Base-by-base conservation (phyloP, 2,329 filamentous ascomycete genomes). In the Geoglossum cookeanum region DNA sequence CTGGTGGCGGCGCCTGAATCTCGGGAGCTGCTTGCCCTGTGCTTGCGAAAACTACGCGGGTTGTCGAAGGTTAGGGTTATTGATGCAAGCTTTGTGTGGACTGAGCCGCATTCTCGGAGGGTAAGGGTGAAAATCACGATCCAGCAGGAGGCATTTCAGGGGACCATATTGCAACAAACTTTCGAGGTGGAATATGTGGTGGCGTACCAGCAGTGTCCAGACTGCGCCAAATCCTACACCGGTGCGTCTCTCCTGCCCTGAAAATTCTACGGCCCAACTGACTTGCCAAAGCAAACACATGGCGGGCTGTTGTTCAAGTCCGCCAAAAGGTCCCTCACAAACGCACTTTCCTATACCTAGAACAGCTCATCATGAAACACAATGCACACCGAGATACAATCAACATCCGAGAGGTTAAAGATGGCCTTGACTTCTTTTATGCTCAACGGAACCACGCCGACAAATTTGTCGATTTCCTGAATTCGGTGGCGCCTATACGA, bases 281-380 rank as follows among this genome's bases (percentile, higher is more conserved):
- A 45, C n/a, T 6, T 45, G 22, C 42, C 6, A 15, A 17, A 27
- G 87, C 88, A 67, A 94, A 97, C 72, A 90, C 90, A 56, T 98
- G 91, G 91, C 78, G 88, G 63, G 91, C 92, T 0, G 83, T 81
- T 59, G 90, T 97, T 6, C 94, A 98, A 73, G 88, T 98, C 58
- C 83, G 92, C 61, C 92, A 98, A 69, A 96, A 97, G 73, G 92
- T 98, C 44, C 81, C 87, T 4, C 92, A 98, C 74, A 98, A 97
- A 80, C 78, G 92, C 64, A 87, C 83, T 0, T 87, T 87, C 69
- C 70, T 87, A 59, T 86, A 79, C 67, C 81, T 97, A 39, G 92
- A 97, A 71, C 91, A 98, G 75, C 77, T 97, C 58, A 94, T 98
- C 64, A 76, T 98, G 64, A 97, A 96, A 75, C 89, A 97, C 69